A percentile compares a stretch with the other conserved stretches of the same genome.
Evolutionary conservation across 1,284 basidiomycete genomes (phyloP).

Genomic region (Moniliophthora roreri): DNA sequence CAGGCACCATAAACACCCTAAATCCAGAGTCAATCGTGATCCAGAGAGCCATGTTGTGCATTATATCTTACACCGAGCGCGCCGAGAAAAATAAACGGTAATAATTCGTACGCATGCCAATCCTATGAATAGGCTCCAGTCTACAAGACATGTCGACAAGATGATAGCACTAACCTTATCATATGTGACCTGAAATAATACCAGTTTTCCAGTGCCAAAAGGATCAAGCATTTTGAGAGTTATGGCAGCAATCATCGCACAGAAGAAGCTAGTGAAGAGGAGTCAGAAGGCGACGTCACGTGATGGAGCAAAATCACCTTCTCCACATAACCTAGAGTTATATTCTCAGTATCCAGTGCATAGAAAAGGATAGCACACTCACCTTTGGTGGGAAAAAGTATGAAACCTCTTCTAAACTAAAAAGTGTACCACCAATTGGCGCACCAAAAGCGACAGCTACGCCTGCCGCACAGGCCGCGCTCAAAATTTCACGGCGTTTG

Average conservation of each 20-base stretch:
- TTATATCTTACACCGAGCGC: constrained; percentile 69
- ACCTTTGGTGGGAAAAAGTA: constrained; percentile 95
- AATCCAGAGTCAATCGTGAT: constrained; percentile 12
- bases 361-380: constrained; percentile 12
- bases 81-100: constrained; percentile 85
- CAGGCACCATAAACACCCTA: constrained; percentile 92
- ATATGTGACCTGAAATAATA: constrained; percentile 89
- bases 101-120: constrained; percentile 85
- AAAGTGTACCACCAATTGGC: constrained; percentile 90
- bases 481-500: constrained; percentile 89
- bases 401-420: constrained; percentile 92
- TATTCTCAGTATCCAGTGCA: background rate
- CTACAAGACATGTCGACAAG: constrained; percentile 4
- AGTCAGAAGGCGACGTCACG: background rate
- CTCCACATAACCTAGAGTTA: constrained; percentile 76
- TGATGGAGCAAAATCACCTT: constrained; percentile 47
- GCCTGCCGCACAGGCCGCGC: constrained; percentile 89
- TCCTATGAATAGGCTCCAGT: constrained; percentile 47
- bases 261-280: constrained; percentile 71
- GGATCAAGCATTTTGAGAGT: constrained; percentile 90
- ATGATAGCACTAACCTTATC: constrained; percentile 54
- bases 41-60: constrained; percentile 10
- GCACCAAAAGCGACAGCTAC: constrained; percentile 93
- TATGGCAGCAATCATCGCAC: constrained; percentile 91
- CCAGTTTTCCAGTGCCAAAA: constrained; percentile 84